Base-by-base conservation (phyloP, 768 basidiomycete genomes). In the Russula griseocarnosa region DNA sequence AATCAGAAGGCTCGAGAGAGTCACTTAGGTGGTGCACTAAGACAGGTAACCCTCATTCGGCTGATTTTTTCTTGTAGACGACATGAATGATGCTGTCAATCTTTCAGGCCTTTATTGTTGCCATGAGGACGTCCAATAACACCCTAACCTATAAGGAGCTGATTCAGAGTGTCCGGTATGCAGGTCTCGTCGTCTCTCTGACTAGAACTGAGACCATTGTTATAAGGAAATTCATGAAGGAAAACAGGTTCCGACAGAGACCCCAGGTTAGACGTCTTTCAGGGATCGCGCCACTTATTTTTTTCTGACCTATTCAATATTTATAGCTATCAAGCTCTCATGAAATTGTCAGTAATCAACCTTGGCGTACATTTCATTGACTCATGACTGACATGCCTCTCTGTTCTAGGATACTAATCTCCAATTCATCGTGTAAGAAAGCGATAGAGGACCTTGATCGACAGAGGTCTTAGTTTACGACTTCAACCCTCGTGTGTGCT, bases 271-370 rank as follows among this genome's bases (percentile, higher is more conserved):
- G 49, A 18, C 16, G 22, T 22, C 36, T 51, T n/a, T 24, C 28
- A 30, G 28, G 24, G 18, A 46, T 14, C 18, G 13, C 24, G 7
- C n/a, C 5, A 3, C 20, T 30, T 46, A 30, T 26, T 26, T 24
- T 30, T 51, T 26, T 26, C 18, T 57, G 28, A 50, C 30, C 2
- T 5, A 58, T 20, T 24, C n/a, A 9, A 58, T 36, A 18, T 57
- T 0, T 20, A 22, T 18, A 63, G 62, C 30, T 63, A 13, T 63
- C 62, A 6, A 63, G 55, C 20, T 58, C 56, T 34, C 50, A 44
- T 1, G 26, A 32, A 8, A 63, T 63, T 3, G 62, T 63, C 1
- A 0, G 56, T 36, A 30, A 10, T 34, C 20, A 0, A 9, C 9
- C 28, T 8, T 5, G 54, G 22, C 32, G 11, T 8, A 58, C 18